Evolutionary conservation across 164 flowering plant species (phyloP).

Genomic region (Sedum album): DNA sequence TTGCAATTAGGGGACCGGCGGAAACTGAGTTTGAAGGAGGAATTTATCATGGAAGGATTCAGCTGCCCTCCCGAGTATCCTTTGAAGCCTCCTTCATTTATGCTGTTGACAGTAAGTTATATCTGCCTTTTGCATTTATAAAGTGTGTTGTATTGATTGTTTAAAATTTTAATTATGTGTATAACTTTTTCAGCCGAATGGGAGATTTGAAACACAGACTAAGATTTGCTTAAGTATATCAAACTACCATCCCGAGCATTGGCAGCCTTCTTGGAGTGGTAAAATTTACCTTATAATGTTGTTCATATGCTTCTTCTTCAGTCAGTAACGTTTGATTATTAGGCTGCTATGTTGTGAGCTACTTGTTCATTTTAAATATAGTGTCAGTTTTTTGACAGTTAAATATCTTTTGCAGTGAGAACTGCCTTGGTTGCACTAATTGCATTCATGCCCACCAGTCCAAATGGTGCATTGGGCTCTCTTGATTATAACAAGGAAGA

Average conservation of each 20-base stretch:
- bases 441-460: conserved; percentile 97
- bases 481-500: conserved; percentile 85
- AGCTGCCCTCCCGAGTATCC: conserved; percentile 91
- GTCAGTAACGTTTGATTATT: neutral
- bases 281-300: conserved; percentile 12
- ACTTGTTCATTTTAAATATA: too few relatives aligned
- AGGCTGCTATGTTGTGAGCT: too few relatives aligned
- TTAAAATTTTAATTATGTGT: neutral
- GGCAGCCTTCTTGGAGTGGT: conserved; percentile 99
- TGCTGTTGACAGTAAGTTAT: conserved; percentile 69
- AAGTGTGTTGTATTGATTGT: too few relatives aligned
- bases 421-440: conserved; percentile 93
- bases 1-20: conserved; percentile 81
- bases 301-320: neutral
- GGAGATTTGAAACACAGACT: conserved; percentile 94
- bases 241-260: conserved; percentile 97
- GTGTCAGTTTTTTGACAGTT: neutral
- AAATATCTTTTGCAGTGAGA: conserved; percentile 42
- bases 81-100: conserved; percentile 93
- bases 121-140: neutral
- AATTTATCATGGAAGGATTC: conserved; percentile 89
- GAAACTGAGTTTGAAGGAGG: conserved; percentile 97
- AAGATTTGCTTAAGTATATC: conserved; percentile 95
- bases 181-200: conserved; percentile 69
- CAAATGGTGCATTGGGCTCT: conserved; percentile 92